A percentile compares a stretch with the other conserved stretches of the same genome.
Conservation (phyloP, 2,329 filamentous ascomycete species). For the Phialemoniopsis sp. region DNA sequence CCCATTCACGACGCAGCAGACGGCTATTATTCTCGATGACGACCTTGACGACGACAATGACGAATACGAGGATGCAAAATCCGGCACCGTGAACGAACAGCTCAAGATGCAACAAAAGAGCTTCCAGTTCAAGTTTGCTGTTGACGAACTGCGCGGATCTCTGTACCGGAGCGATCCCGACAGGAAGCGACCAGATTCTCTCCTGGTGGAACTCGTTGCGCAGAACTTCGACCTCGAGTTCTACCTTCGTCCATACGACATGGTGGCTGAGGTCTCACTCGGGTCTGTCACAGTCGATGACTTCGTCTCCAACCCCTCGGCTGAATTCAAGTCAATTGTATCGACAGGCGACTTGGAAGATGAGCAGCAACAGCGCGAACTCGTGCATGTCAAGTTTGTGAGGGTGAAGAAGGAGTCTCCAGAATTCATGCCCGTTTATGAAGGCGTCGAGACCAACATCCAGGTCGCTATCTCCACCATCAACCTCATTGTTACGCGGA, state of each 20-base stretch:
- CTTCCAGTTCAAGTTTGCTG: constrained; percentile 95
- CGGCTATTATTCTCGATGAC: constrained; percentile 77
- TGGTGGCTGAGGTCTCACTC: constrained; percentile 87
- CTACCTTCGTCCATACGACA: constrained; percentile 84
- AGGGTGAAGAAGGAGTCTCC: constrained; percentile 88
- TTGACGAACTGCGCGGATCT: constrained; percentile 90
- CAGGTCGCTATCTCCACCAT: constrained; percentile 91
- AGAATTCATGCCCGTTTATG: constrained; percentile 87
- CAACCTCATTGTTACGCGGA: constrained; percentile 90
- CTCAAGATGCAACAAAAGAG: constrained; percentile 80
- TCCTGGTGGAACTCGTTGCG: constrained; percentile 88
- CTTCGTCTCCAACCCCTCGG: constrained; percentile 82
- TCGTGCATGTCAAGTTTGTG: constrained; percentile 85
- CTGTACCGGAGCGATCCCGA: constrained; percentile 83
- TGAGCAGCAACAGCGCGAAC: constrained; percentile 69
- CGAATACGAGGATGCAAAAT: constrained; percentile 62
- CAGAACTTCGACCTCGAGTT: constrained; percentile 85
- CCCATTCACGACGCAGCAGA: constrained; percentile 60
- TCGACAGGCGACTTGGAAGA: constrained; percentile 75
- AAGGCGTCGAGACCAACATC: constrained; percentile 90
- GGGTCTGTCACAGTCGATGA: constrained; percentile 88
- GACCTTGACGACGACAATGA: constrained; percentile 62
- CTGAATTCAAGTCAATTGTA: constrained; percentile 96
- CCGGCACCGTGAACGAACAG: constrained; percentile 50
- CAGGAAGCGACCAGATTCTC: constrained; percentile 67